phyloP scores from a whole-genome alignment of 805 yeast species.

The Cyberlindnera misumaiensis region DNA sequence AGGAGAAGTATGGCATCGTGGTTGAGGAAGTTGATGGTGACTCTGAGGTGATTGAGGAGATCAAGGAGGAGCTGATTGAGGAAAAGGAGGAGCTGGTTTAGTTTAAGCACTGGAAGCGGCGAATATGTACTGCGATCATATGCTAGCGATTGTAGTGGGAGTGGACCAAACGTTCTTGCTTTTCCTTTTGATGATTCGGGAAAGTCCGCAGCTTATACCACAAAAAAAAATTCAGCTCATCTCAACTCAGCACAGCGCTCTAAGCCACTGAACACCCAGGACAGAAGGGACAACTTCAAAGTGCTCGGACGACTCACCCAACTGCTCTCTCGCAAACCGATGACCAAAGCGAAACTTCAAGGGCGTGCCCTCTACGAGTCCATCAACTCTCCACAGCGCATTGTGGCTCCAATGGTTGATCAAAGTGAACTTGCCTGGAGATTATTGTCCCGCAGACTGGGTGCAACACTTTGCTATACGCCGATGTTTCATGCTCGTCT shows the following conservation, averaged over 20 bases:
- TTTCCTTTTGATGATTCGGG: background rate
- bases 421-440: constrained; percentile 97
- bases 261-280: background rate
- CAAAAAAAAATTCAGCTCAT: background rate
- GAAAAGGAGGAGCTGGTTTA: constrained; percentile 22
- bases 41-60: constrained; percentile 75
- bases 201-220: background rate
- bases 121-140: too few relatives aligned
- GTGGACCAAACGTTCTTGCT: background rate
- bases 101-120: background rate
- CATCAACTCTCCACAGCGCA: constrained; percentile 69
- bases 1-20: constrained; percentile 40
- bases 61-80: constrained; percentile 63
- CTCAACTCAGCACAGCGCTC: background rate
- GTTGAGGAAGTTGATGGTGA: constrained; percentile 47
- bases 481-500: constrained; percentile 95
- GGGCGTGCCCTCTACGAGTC: constrained; percentile 69
- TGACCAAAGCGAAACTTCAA: constrained; percentile 20
- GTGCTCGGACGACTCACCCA: background rate
- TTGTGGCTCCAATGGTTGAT: constrained; percentile 99
- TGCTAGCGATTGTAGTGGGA: too few relatives aligned
- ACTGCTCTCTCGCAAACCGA: background rate
- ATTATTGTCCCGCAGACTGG: constrained; percentile 73
- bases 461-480: constrained; percentile 90
- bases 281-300: background rate